A percentile compares a stretch with the other conserved stretches of the same genome.
phyloP scores from a whole-genome alignment of 2,329 filamentous ascomycete genomes.

The Harringtonia aguacate region DNA sequence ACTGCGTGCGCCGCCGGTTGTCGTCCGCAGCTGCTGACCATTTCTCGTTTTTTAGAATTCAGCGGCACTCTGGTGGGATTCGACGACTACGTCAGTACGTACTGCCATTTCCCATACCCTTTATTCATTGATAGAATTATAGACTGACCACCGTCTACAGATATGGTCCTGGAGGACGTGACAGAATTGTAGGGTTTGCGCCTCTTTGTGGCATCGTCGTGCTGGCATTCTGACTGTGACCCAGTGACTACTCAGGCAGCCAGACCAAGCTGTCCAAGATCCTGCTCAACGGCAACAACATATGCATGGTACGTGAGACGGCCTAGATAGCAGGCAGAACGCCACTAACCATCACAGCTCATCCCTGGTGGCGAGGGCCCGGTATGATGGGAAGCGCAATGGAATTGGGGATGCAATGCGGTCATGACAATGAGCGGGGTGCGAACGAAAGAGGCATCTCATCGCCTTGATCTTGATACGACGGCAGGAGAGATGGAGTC shows the following conservation, averaged over 20 bases:
- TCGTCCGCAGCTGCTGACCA: no score
- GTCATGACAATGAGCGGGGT: no score
- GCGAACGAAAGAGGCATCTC: no score
- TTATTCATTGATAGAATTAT: background rate
- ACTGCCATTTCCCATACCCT: background rate
- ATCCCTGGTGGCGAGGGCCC: conserved; percentile 71
- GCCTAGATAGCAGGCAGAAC: background rate
- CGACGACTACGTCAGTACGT: conserved; percentile 99
- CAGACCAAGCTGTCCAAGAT: conserved; percentile 90
- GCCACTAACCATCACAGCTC: conserved; percentile 35
- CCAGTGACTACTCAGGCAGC: conserved; percentile 79
- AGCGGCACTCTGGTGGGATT: conserved; percentile 89
- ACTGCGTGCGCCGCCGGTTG: no score
- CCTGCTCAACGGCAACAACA: conserved; percentile 92
- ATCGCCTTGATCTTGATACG: no score
- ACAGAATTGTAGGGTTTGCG: conserved; percentile 66
- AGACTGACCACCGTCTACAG: conserved; percentile 37
- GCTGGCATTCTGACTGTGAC: background rate
- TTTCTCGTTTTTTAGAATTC: conserved; percentile 82
- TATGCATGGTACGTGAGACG: conserved; percentile 75
- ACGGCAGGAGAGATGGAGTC: no score
- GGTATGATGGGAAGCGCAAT: no score
- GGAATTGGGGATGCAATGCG: no score
- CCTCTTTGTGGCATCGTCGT: background rate
- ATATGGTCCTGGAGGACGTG: conserved; percentile 97